Conservation (phyloP, 2,329 filamentous ascomycete species). For the Pyrenochaeta sp. region DNA sequence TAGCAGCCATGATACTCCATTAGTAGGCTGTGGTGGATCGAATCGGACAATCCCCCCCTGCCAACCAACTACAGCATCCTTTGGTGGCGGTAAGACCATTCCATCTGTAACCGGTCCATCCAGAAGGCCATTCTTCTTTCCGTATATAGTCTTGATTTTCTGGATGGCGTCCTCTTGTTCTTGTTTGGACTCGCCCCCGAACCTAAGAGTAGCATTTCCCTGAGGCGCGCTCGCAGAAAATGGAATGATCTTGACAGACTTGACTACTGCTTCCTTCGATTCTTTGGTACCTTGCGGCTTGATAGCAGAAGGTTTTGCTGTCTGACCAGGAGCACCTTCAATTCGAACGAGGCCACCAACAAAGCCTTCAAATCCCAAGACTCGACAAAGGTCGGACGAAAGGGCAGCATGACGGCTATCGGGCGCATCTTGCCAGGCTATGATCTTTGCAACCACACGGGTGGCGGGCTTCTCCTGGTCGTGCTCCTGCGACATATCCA, state of each 20-base stretch:
- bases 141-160: slow-evolving; percentile 76
- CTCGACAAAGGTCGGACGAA: slow-evolving; percentile 77
- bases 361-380: slow-evolving; percentile 74
- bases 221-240: slow-evolving; percentile 70
- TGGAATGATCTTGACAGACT: slow-evolving; percentile 79
- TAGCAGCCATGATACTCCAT: slow-evolving; percentile 71
- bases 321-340: slow-evolving; percentile 78
- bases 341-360: slow-evolving; percentile 89
- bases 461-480: slow-evolving; percentile 66
- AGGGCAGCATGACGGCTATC: slow-evolving; percentile 81
- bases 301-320: slow-evolving; percentile 68
- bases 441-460: slow-evolving; percentile 78
- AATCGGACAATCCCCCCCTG: slow-evolving; percentile 86
- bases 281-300: slow-evolving; percentile 46
- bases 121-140: slow-evolving; percentile 71
- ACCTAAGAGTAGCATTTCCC: slow-evolving; percentile 74
- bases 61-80: slow-evolving; percentile 69
- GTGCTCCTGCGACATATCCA: slow-evolving; percentile 75
- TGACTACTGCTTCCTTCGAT: slow-evolving; percentile 60
- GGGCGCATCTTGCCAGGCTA: slow-evolving; percentile 85
- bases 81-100: slow-evolving; percentile 73
- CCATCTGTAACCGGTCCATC: slow-evolving; percentile 90
- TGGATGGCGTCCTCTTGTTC: slow-evolving; percentile 81
- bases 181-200: slow-evolving; percentile 86
- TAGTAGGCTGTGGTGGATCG: slow-evolving; percentile 62